A percentile compares a stretch with the other conserved stretches of the same genome.
Evolutionary conservation across 1,284 basidiomycete genomes (phyloP).

Genomic region (Entoloma clypeatum): DNA sequence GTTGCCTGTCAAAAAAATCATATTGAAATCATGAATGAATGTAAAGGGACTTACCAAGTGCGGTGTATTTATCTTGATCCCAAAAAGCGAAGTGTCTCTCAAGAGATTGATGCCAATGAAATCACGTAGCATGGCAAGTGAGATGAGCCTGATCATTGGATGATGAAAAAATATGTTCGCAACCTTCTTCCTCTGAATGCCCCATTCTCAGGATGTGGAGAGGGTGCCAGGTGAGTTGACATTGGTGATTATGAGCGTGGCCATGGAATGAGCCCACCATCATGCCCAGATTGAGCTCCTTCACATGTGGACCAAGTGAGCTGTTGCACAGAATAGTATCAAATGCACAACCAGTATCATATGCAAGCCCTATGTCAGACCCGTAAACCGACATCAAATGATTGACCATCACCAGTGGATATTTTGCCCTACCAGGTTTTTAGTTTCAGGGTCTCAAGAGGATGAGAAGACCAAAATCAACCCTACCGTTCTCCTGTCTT

Average conservation of each 20-base stretch:
- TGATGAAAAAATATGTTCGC: constrained; percentile 1
- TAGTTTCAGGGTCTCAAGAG: constrained; percentile 1
- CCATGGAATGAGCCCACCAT: not conserved
- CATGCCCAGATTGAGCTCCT: not conserved
- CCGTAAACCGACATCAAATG: not conserved
- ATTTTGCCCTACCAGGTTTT: not conserved
- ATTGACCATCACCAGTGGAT: not conserved
- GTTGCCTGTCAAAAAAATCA: no score
- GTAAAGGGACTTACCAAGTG: constrained; percentile 4
- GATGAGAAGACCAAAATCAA: not conserved
- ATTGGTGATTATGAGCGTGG: not conserved
- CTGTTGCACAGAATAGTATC: not conserved
- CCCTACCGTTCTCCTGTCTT: no score
- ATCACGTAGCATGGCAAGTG: constrained; percentile 4
- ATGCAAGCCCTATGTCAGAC: not conserved
- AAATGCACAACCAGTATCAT: not conserved
- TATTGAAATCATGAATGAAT: no score
- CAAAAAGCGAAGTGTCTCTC: constrained; percentile 6
- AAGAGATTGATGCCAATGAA: constrained; percentile 6
- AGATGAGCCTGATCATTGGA: constrained; percentile 6
- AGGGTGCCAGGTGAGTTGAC: constrained; percentile 1
- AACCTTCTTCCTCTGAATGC: not conserved
- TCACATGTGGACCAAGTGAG: not conserved
- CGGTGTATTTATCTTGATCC: constrained; percentile 9
- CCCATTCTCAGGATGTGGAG: not conserved